A percentile compares a stretch with the other conserved stretches of the same genome.
Evolutionary conservation across 768 basidiomycete species (phyloP).

Genomic region (Cystobasidium ongulense): DNA sequence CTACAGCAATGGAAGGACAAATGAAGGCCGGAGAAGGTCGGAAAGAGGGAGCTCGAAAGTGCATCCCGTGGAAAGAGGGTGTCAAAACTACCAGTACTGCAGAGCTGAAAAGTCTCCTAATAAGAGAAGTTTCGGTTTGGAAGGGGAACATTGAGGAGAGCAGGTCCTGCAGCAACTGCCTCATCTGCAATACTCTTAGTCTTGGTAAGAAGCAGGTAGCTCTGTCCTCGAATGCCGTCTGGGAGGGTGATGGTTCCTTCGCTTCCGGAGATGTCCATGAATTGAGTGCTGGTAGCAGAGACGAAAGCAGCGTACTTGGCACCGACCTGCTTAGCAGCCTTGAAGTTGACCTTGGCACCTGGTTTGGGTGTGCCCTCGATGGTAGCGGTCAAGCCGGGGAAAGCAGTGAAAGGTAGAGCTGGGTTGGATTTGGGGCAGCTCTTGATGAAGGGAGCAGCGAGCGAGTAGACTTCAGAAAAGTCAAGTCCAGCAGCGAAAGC

Average conservation of each 20-base stretch:
- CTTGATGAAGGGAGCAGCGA: conserved; percentile 31
- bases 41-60: too few relatives aligned
- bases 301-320: conserved; percentile 52
- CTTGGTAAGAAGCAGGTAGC: conserved; percentile 40
- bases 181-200: conserved; percentile 2
- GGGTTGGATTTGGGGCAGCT: conserved; percentile 48
- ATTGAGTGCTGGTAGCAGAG: conserved; percentile 48
- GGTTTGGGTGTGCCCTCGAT: conserved; percentile 42
- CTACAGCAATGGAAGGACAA: too few relatives aligned
- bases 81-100: too few relatives aligned
- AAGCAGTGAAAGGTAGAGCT: conserved; percentile 51
- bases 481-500: conserved; percentile 12
- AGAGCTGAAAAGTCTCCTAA: not conserved
- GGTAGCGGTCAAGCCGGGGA: conserved; percentile 50
- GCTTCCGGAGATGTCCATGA: conserved; percentile 43
- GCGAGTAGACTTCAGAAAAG: conserved; percentile 2
- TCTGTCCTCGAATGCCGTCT: conserved; percentile 35
- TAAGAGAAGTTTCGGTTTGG: conserved; percentile 11
- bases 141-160: conserved; percentile 14
- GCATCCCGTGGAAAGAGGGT: too few relatives aligned
- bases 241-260: conserved; percentile 45
- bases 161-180: conserved; percentile 16
- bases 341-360: conserved; percentile 43
- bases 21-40: too few relatives aligned
- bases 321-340: conserved; percentile 36